Evolutionary conservation across 139 green algal genomes (phyloP).

Genomic region (Chloropicon primus): DNA sequence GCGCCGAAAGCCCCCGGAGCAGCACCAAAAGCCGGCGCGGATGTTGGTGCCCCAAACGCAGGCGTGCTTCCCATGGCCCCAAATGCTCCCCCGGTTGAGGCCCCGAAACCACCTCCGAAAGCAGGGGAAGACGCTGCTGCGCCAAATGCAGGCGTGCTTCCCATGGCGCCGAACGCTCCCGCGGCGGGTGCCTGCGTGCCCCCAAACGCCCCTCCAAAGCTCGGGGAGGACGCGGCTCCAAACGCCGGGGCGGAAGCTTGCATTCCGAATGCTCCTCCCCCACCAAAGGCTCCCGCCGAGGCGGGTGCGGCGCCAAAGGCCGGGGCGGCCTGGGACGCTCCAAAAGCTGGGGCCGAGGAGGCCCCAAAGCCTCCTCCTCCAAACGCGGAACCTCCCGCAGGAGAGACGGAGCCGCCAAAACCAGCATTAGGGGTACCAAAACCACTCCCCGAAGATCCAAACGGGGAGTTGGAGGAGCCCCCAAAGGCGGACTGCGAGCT

Average conservation of each 20-base stretch:
- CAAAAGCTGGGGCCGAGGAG: conserved; percentile 32
- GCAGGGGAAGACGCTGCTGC: conserved; percentile 14
- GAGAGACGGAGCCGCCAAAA: neutral
- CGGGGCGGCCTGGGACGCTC: conserved; percentile 1
- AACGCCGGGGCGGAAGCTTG: conserved; percentile 23
- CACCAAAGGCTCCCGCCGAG: conserved; percentile 13
- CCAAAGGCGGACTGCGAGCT: conserved; percentile 32
- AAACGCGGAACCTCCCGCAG: neutral
- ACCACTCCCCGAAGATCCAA: conserved; percentile 14
- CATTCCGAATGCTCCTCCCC: neutral
- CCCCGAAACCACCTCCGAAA: conserved; percentile 16
- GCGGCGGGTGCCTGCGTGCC: neutral
- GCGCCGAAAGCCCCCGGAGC: conserved; percentile 19
- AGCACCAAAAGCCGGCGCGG: neutral
- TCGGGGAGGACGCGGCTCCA: conserved; percentile 21
- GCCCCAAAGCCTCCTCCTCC: neutral
- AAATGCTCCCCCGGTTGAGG: neutral
- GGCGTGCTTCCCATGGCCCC: neutral
- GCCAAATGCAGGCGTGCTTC: conserved; percentile 25
- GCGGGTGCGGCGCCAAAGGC: conserved; percentile 8
- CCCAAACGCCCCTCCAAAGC: conserved; percentile 17
- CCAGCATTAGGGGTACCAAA: neutral
- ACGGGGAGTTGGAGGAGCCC: conserved; percentile 26
- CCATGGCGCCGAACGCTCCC: neutral
- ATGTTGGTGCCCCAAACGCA: conserved; percentile 15